Conservation (phyloP, 352 stramenopile genomes). For the Phytophthora fragariaefolia region DNA sequence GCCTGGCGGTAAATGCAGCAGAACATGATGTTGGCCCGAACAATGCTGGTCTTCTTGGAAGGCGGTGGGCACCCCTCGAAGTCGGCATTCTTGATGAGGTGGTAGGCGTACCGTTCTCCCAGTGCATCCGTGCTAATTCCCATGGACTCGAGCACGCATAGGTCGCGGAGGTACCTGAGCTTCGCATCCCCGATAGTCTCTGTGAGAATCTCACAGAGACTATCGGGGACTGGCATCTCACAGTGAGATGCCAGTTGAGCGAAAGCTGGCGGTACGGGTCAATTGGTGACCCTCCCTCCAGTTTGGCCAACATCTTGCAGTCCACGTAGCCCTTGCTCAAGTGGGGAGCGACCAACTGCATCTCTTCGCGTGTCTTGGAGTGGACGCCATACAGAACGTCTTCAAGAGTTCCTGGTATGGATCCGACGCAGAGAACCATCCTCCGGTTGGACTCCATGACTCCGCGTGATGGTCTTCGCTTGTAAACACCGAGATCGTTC, state of each 20-base stretch:
- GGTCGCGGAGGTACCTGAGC: conserved; percentile 66
- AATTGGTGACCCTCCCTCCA: conserved; percentile 43
- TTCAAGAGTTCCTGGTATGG: conserved; percentile 54
- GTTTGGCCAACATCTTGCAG: conserved; percentile 48
- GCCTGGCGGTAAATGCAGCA: conserved; percentile 69
- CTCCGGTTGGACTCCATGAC: conserved; percentile 23
- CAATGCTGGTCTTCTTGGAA: conserved; percentile 33
- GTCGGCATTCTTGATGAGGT: conserved; percentile 46
- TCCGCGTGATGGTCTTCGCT: conserved; percentile 1
- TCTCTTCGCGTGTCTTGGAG: conserved; percentile 48
- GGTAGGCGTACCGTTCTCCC: conserved; percentile 59
- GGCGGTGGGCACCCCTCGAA: conserved; percentile 51
- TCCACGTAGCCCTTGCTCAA: conserved; percentile 46
- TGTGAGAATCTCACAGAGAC: too few relatives aligned
- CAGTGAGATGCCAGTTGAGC: conserved; percentile 74
- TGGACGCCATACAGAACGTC: conserved; percentile 62
- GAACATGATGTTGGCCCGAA: conserved; percentile 61
- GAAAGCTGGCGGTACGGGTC: conserved; percentile 56
- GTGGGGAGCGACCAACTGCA: conserved; percentile 44
- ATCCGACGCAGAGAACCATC: conserved; percentile 51
- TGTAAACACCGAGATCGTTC: conserved; percentile 40
- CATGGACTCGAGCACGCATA: conserved; percentile 65
- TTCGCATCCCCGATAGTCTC: conserved; percentile 44
- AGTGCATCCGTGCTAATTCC: conserved; percentile 44
- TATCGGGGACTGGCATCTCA: too few relatives aligned